Conservation (phyloP, 441 rosid species). For the Euphorbia celastroides region DNA sequence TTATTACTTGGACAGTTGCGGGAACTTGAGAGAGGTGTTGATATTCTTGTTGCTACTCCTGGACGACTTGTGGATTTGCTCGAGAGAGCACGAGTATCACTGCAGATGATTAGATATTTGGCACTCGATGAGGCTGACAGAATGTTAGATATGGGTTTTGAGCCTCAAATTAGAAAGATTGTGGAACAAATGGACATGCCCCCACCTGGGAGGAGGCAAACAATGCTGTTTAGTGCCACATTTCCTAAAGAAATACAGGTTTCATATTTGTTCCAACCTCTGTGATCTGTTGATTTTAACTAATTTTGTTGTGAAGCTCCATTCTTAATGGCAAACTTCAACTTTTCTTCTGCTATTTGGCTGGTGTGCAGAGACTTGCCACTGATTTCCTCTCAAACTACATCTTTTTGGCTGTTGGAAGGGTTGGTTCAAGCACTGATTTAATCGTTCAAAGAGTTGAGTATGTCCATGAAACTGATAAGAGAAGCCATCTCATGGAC, state of each 20-base stretch:
- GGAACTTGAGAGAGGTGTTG: constrained; percentile 91
- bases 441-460: constrained; percentile 88
- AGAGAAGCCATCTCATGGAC: constrained; percentile 95
- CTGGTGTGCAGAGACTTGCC: constrained; percentile 76
- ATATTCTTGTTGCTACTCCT: constrained; percentile 94
- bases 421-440: constrained; percentile 95
- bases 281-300: neutral
- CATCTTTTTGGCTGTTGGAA: constrained; percentile 84
- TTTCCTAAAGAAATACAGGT: constrained; percentile 97
- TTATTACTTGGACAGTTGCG: constrained; percentile 48
- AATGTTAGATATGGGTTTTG: constrained; percentile 97
- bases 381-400: constrained; percentile 83
- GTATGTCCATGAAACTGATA: constrained; percentile 72
- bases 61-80: constrained; percentile 86
- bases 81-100: constrained; percentile 90
- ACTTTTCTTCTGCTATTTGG: neutral
- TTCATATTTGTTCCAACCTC: neutral
- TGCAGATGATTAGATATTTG: constrained; percentile 78
- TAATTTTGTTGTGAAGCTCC: neutral
- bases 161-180: constrained; percentile 91
- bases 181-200: constrained; percentile 97
- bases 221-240: constrained; percentile 92
- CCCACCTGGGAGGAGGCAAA: constrained; percentile 74
- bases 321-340: too few species aligned
- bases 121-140: constrained; percentile 95